A percentile compares a stretch with the other conserved stretches of the same genome.
These are phyloP conservation scores for Halophytophthora batemanensis DNA, from an alignment of 352 stramenopile species.

Conservation along the genomic window DNA sequence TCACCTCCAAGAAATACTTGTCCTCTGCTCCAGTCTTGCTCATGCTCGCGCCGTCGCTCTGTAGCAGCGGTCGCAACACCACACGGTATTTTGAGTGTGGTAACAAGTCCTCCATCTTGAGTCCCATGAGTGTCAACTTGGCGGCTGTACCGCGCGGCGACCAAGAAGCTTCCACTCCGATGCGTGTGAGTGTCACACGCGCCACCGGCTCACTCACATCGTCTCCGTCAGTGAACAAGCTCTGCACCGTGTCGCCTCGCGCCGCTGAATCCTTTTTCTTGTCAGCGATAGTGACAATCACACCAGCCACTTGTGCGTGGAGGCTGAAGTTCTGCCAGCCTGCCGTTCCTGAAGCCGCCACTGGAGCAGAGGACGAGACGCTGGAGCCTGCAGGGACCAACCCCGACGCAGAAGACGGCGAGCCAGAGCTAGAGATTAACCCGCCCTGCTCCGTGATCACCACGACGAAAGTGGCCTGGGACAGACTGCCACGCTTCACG, in stretches of 20 bases:
- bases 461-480: constrained; percentile 68
- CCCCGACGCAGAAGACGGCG: constrained; percentile 16
- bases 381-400: constrained; percentile 18
- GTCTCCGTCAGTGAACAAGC: constrained; percentile 21
- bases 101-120: constrained; percentile 73
- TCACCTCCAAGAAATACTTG: constrained; percentile 65
- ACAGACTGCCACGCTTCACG: constrained; percentile 74
- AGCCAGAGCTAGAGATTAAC: neutral
- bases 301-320: constrained; percentile 63
- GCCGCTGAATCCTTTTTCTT: constrained; percentile 26
- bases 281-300: constrained; percentile 71
- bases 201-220: constrained; percentile 50
- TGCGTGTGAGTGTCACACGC: constrained; percentile 61
- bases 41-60: constrained; percentile 11
- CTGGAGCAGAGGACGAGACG: constrained; percentile 14
- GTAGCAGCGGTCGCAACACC: constrained; percentile 53
- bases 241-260: constrained; percentile 7
- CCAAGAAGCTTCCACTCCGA: constrained; percentile 50
- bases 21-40: constrained; percentile 15
- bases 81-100: constrained; percentile 59
- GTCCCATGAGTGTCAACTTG: constrained; percentile 70
- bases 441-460: constrained; percentile 43
- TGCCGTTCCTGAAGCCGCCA: constrained; percentile 1
- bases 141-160: constrained; percentile 41
- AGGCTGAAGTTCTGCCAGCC: constrained; percentile 64